Evolutionary conservation across 768 basidiomycete species (phyloP), one percentile per base, ranked within the genome.

Genomic region (Udeniomyces megalosporus): DNA sequence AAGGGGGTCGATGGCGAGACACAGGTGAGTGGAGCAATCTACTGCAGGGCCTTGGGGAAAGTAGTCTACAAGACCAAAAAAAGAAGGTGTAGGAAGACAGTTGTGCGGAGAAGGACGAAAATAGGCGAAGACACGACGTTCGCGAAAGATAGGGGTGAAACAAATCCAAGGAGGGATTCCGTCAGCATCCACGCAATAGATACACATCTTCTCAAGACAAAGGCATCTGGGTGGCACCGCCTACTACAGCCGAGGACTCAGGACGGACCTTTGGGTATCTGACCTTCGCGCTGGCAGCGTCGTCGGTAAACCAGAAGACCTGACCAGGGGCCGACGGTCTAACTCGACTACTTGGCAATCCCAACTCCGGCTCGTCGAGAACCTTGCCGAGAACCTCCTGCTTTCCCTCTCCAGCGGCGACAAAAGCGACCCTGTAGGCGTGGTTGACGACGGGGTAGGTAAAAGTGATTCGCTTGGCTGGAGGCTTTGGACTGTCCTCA

Each of bases 241-340:
- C n/a, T n/a, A n/a, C n/a, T n/a, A n/a, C n/a, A n/a, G n/a, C n/a
- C n/a, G n/a, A n/a, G n/a, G n/a, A n/a, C n/a, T n/a, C n/a, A 20
- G n/a, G 26, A 58, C 62, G 34, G 42, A 63, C 62, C 62, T 63
- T 63, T 17, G 67, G 61, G 68, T 69, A 69, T 32, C 53, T 65
- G 47, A 72, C 70, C 66, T 72, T 71, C 26, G 65, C 69, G 7
- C 83, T 78, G 2, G 95, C 92, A 8, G 82, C 83, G 52, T 88
- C 83, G 74, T 96, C 91, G 38, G 86, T 83, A 74, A 97, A 97
- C 92, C 91, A 97, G 74, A 83, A 91, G 34, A 95, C 78, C 58
- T 86, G 84, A 32, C 93, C 93, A 24, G 87, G 89, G 65, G 76
- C 75, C 3, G 77, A 81, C 2, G 85, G 90, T 65, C 79, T 81